phyloP scores from a whole-genome alignment of 352 stramenopile genomes.

The Globisporangium cylindrosporum region DNA sequence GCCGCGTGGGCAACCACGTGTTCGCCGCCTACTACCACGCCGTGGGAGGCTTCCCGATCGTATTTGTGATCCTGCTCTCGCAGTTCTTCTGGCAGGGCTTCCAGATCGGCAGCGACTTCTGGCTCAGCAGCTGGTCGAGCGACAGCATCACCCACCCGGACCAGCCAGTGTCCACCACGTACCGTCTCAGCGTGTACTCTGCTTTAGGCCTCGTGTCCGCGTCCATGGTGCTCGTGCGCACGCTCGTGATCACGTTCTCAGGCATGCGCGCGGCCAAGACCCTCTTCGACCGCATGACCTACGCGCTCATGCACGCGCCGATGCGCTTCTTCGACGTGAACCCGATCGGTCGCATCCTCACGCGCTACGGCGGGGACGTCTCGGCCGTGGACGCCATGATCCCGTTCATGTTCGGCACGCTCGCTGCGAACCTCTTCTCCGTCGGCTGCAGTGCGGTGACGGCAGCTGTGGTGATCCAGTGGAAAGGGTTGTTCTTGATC shows the following conservation, averaged over 20 bases:
- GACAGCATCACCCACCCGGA: slow-evolving; percentile 10
- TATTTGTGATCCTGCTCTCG: slow-evolving; percentile 40
- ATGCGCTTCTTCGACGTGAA: slow-evolving; percentile 94
- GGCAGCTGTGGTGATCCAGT: slow-evolving; percentile 84
- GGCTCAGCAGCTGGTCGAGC: slow-evolving; percentile 87
- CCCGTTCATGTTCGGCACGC: slow-evolving; percentile 38
- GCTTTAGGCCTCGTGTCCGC: slow-evolving; percentile 13
- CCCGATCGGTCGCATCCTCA: slow-evolving; percentile 88
- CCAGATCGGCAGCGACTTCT: slow-evolving; percentile 86
- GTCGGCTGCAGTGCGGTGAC: slow-evolving; percentile 76
- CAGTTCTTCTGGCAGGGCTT: slow-evolving; percentile 76
- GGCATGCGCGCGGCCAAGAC: slow-evolving; percentile 43
- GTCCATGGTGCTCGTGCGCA: slow-evolving; percentile 39
- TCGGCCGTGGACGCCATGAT: slow-evolving; percentile 36
- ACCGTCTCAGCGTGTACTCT: slow-evolving; percentile 27
- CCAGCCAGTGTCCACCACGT: slow-evolving; percentile 13
- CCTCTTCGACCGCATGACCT: slow-evolving; percentile 87
- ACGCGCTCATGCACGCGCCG: slow-evolving; percentile 84
- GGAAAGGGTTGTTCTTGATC: slow-evolving; percentile 73
- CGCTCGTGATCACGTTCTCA: slow-evolving; percentile 27
- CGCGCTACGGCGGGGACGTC: slow-evolving; percentile 54
- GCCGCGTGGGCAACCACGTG: slow-evolving; percentile 28
- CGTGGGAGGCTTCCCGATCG: slow-evolving; percentile 31
- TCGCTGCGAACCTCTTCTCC: slow-evolving; percentile 67
- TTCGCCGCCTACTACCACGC: slow-evolving; percentile 39